Conservation (phyloP, 2,329 filamentous ascomycete genomes). For the Parastagonospora nodorum region DNA sequence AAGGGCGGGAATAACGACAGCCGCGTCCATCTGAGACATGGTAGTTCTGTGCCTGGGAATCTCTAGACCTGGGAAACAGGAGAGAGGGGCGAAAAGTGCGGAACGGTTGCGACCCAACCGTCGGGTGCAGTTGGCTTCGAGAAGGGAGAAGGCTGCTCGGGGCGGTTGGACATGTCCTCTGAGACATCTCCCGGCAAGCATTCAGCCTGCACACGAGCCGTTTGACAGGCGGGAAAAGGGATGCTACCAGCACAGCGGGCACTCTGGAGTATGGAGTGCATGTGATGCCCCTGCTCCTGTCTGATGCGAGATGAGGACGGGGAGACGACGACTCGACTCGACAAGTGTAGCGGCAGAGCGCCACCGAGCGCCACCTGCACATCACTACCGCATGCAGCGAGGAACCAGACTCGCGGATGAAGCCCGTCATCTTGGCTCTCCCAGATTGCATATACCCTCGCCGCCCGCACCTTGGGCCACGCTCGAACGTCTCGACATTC, state of each 20-base stretch:
- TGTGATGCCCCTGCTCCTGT: background rate
- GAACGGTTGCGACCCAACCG: background rate
- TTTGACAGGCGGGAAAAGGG: constrained; percentile 2
- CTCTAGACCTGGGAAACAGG: background rate
- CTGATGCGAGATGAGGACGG: background rate
- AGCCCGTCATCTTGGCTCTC: background rate
- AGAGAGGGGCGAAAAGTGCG: background rate
- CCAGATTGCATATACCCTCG: constrained; percentile 1
- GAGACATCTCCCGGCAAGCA: constrained; percentile 1
- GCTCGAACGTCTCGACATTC: background rate
- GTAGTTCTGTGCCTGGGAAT: background rate
- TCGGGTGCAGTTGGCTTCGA: background rate
- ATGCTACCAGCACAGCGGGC: background rate
- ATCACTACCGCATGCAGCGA: background rate
- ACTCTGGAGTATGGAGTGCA: background rate
- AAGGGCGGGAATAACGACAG: constrained; percentile 1
- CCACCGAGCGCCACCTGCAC: background rate
- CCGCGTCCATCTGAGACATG: background rate
- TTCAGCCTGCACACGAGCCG: constrained; percentile 10
- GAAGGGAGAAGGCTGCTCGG: constrained; percentile 6
- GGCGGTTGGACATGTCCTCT: constrained; percentile 5
- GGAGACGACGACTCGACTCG: too few species aligned
- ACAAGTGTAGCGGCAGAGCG: too few species aligned
- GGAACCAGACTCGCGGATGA: background rate
- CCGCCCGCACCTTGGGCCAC: constrained; percentile 16